A percentile compares a stretch with the other conserved stretches of the same genome.
Evolutionary conservation across 148 eudicot species (phyloP).

Genomic region (Talinum fruticosum): DNA sequence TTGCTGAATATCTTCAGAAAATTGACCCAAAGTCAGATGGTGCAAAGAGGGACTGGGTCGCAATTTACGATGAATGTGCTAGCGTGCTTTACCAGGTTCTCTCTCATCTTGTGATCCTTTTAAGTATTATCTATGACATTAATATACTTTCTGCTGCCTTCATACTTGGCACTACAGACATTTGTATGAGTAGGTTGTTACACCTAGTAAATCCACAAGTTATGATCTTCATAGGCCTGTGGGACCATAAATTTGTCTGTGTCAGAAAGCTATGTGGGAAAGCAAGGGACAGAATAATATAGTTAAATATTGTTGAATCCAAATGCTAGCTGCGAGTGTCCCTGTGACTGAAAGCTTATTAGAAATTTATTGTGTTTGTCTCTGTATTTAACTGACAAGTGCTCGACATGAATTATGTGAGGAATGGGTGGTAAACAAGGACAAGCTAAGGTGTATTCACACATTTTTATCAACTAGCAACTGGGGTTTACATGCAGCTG

Average conservation of each 20-base stretch:
- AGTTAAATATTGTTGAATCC: background rate
- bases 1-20: conserved; percentile 97
- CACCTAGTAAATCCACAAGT: background rate
- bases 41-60: conserved; percentile 99
- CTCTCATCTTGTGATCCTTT: conserved; percentile 1
- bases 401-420: background rate
- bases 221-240: background rate
- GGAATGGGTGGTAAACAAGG: background rate
- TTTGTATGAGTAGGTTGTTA: background rate
- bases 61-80: conserved; percentile 98
- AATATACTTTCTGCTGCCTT: background rate
- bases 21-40: conserved; percentile 99
- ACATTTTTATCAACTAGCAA: background rate
- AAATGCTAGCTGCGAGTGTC: background rate
- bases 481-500: background rate
- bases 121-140: background rate
- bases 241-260: background rate
- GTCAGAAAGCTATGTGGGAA: background rate
- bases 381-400: background rate
- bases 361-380: background rate
- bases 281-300: background rate
- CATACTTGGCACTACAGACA: background rate
- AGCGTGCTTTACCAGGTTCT: conserved; percentile 84
- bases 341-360: conserved; percentile 4
- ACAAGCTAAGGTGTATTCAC: background rate